A percentile compares a stretch with the other conserved stretches of the same genome.
Conservation (phyloP, 768 basidiomycete genomes). For the Lactifluus hygrophoroides region DNA sequence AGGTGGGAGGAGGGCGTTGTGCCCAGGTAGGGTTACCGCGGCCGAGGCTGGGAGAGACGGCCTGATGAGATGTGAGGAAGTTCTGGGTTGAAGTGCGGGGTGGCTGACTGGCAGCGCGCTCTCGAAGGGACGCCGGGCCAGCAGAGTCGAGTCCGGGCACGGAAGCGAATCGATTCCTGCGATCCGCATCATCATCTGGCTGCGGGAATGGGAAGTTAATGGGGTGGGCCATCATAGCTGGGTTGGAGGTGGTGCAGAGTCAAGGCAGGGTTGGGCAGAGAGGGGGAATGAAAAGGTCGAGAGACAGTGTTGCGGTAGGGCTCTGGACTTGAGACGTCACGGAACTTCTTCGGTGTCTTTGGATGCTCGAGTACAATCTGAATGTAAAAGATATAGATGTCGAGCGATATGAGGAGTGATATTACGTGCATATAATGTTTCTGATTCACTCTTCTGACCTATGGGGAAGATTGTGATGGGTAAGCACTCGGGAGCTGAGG, state of each 20-base stretch:
- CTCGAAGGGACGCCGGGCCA: slow-evolving; percentile 39
- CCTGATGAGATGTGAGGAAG: slow-evolving; percentile 38
- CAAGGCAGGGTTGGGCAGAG: slow-evolving; percentile 10
- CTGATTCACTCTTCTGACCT: slow-evolving; percentile 10
- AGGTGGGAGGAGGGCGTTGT: slow-evolving; percentile 35
- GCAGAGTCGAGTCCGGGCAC: slow-evolving; percentile 34
- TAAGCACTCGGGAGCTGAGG: not conserved
- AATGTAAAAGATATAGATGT: not conserved
- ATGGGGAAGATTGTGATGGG: not conserved
- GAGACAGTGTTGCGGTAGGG: slow-evolving; percentile 5
- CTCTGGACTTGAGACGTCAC: slow-evolving; percentile 5
- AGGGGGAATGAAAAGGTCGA: not conserved
- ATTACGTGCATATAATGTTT: slow-evolving; percentile 16
- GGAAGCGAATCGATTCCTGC: slow-evolving; percentile 50
- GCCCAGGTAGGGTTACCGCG: slow-evolving; percentile 40
- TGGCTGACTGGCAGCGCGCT: slow-evolving; percentile 65
- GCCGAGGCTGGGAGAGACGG: slow-evolving; percentile 39
- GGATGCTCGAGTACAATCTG: slow-evolving; percentile 19
- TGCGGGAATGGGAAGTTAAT: slow-evolving; percentile 28
- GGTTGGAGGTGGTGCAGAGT: slow-evolving; percentile 22
- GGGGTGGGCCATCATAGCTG: slow-evolving; percentile 29
- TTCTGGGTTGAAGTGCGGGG: slow-evolving; percentile 43
- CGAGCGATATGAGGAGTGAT: not conserved
- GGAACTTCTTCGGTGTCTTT: slow-evolving; percentile 16
- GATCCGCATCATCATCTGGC: slow-evolving; percentile 44